A percentile compares a stretch with the other conserved stretches of the same genome.
phyloP scores from a whole-genome alignment of 345 rosid genomes.

The Aegle marmelos region DNA sequence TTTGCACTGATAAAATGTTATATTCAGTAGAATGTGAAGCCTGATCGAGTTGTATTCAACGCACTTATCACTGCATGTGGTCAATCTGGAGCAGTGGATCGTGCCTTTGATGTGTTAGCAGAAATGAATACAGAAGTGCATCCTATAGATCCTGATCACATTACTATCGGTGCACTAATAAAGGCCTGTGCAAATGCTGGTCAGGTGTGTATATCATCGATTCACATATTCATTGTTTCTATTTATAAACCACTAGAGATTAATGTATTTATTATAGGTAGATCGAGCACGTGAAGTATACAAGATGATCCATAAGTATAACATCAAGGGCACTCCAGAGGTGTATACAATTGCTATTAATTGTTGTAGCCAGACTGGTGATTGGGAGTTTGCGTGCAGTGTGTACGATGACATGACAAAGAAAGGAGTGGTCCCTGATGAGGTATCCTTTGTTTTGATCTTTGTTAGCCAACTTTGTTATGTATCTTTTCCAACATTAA shows the following conservation, averaged over 20 bases:
- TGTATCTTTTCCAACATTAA: background rate
- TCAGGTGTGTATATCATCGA: conserved; percentile 48
- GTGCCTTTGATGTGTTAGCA: conserved; percentile 96
- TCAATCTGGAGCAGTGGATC: conserved; percentile 92
- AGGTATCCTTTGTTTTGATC: conserved; percentile 40
- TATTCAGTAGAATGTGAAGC: conserved; percentile 96
- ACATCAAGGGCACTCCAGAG: conserved; percentile 87
- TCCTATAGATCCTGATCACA: conserved; percentile 94
- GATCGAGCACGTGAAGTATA: conserved; percentile 81
- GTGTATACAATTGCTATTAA: conserved; percentile 84
- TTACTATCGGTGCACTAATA: conserved; percentile 85
- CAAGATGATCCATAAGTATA: conserved; percentile 62
- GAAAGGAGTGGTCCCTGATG: conserved; percentile 76
- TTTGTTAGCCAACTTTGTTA: background rate
- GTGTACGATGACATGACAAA: conserved; percentile 75
- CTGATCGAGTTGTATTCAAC: conserved; percentile 97
- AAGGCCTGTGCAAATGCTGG: conserved; percentile 88
- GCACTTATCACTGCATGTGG: conserved; percentile 98
- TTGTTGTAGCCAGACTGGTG: conserved; percentile 82
- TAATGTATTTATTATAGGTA: conserved; percentile 48
- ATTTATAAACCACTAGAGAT: background rate
- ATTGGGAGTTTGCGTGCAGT: conserved; percentile 73
- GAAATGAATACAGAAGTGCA: conserved; percentile 84
- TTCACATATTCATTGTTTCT: background rate
- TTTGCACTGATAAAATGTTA: conserved; percentile 44